These are phyloP conservation scores for Stentor coeruleus DNA, from an alignment of 73 alveolate genomes.

Conservation along the genomic window DNA sequence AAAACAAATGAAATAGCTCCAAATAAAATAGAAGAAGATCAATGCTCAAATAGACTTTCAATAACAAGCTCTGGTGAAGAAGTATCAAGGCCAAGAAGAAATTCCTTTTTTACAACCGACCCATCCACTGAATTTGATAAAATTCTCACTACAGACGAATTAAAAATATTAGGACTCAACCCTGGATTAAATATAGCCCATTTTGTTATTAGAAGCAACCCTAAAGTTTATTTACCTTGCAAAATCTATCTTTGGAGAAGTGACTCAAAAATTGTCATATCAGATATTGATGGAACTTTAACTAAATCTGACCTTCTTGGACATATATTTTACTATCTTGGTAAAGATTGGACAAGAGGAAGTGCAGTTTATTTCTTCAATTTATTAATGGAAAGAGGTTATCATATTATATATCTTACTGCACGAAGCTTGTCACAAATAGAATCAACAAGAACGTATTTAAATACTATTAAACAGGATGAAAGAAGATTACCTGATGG, in stretches of 20 bases:
- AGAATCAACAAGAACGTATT: slow-evolving; percentile 64
- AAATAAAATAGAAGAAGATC: neutral
- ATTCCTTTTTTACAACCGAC: no score
- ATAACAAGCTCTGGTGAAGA: neutral
- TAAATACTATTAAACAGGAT: slow-evolving; percentile 49
- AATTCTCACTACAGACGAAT: neutral
- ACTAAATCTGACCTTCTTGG: slow-evolving; percentile 96
- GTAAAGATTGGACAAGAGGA: slow-evolving; percentile 94
- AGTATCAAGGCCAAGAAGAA: neutral
- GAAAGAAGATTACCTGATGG: slow-evolving; percentile 81
- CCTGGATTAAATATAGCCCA: neutral
- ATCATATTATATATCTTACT: slow-evolving; percentile 88
- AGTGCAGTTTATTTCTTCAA: slow-evolving; percentile 78
- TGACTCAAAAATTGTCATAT: slow-evolving; percentile 69
- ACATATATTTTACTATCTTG: slow-evolving; percentile 85
- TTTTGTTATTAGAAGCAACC: neutral
- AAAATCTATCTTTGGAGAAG: slow-evolving; percentile 82
- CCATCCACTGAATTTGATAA: no score
- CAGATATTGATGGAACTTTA: slow-evolving; percentile 98
- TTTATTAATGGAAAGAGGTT: slow-evolving; percentile 72
- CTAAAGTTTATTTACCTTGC: slow-evolving; percentile 37
- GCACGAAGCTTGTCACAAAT: slow-evolving; percentile 95
- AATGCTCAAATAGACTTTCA: neutral
- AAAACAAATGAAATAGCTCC: neutral
- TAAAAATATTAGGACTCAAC: neutral